Percentiles rank a stretch among this genome's conserved stretches.
Evolutionary conservation across 2,329 filamentous ascomycete species (phyloP).

Genomic region (Bipolaris bicolor): DNA sequence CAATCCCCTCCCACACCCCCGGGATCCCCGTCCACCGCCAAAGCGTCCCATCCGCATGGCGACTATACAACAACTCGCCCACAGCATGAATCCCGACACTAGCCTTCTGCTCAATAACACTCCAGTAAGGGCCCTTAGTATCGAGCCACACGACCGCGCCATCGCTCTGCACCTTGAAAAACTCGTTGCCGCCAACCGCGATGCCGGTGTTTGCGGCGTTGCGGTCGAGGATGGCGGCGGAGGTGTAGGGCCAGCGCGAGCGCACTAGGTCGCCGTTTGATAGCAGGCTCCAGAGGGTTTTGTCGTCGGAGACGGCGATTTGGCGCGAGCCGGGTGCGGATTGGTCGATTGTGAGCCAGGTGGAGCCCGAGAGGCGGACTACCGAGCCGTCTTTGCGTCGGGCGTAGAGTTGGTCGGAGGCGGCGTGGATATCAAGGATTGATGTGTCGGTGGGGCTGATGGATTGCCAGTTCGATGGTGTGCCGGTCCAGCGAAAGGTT

Average conservation of each 20-base stretch:
- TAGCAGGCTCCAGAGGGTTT: constrained; percentile 36
- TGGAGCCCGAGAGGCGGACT: constrained; percentile 30
- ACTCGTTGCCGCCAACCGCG: constrained; percentile 34
- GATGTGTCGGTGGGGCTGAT: constrained; percentile 31
- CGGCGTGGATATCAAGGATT: constrained; percentile 37
- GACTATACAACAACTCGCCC: constrained; percentile 30
- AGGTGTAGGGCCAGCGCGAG: constrained; percentile 29
- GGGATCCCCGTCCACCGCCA: constrained; percentile 40
- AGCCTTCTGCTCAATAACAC: constrained; percentile 25
- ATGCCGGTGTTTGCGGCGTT: constrained; percentile 32
- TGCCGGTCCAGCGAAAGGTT: constrained; percentile 30
- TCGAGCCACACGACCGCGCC: constrained; percentile 37
- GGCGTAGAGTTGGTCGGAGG: constrained; percentile 34
- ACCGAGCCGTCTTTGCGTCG: constrained; percentile 40
- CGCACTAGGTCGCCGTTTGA: constrained; percentile 35
- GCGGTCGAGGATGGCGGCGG: constrained; percentile 34
- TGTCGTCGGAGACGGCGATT: constrained; percentile 35
- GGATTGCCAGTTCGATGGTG: constrained; percentile 27
- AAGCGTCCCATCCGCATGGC: constrained; percentile 32
- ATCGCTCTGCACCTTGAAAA: constrained; percentile 39
- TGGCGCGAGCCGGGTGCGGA: constrained; percentile 20
- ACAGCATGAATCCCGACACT: constrained; percentile 25
- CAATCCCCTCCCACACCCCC: constrained; percentile 36
- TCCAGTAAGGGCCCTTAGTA: constrained; percentile 28
- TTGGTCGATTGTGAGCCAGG: constrained; percentile 33